phyloP scores from a whole-genome alignment of 495 filamentous ascomycete genomes.

The Cercophora sp. region DNA sequence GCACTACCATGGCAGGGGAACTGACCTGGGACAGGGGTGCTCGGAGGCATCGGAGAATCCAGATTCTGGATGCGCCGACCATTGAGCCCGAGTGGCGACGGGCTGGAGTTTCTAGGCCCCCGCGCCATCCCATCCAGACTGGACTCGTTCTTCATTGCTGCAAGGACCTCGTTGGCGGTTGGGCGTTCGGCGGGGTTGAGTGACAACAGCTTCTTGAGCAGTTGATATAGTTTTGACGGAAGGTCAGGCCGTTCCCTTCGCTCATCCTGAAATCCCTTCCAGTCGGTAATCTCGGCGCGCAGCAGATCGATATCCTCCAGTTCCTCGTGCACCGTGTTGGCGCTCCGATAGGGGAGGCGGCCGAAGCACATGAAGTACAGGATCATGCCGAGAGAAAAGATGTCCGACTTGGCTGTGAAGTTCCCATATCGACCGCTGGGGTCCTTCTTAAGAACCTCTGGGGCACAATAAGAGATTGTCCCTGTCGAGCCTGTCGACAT shows the following conservation, averaged over 20 bases:
- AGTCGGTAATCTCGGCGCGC: constrained; percentile 78
- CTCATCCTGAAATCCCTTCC: constrained; percentile 81
- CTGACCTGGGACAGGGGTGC: constrained; percentile 43
- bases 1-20: not conserved
- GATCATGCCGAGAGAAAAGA: constrained; percentile 97
- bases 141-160: constrained; percentile 68
- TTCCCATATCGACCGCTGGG: constrained; percentile 73
- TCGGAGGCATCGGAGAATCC: constrained; percentile 47
- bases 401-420: constrained; percentile 92
- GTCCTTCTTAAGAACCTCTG: constrained; percentile 77
- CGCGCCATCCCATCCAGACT: constrained; percentile 35
- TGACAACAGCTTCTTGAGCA: constrained; percentile 74
- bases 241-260: constrained; percentile 71
- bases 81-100: constrained; percentile 36
- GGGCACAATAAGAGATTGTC: constrained; percentile 95
- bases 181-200: constrained; percentile 74
- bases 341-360: constrained; percentile 76
- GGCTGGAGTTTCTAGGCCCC: constrained; percentile 28
- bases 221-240: constrained; percentile 79
- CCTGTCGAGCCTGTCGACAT: constrained; percentile 91
- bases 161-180: constrained; percentile 82
- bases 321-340: constrained; percentile 83
- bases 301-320: constrained; percentile 88
- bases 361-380: constrained; percentile 97
- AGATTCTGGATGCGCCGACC: constrained; percentile 53